These are phyloP conservation scores for Physcomitrellopsis africana DNA, from an alignment of 225 moss, liverwort and hornwort genomes.

Conservation along the genomic window DNA sequence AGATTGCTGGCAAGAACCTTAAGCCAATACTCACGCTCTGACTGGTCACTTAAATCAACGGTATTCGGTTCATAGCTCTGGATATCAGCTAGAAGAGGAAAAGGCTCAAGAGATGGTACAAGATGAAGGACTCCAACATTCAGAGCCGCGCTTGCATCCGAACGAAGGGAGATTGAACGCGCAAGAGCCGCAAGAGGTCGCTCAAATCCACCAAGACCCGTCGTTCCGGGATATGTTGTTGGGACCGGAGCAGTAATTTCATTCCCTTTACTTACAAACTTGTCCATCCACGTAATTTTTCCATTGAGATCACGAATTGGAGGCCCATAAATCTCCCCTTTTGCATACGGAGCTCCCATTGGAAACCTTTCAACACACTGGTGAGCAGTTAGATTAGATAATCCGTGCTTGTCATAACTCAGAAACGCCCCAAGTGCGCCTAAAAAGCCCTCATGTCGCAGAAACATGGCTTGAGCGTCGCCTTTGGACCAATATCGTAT, in stretches of 20 bases:
- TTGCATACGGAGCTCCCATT: conserved; percentile 92
- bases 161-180: conserved; percentile 63
- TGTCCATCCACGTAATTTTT: conserved; percentile 99
- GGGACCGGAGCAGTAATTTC: conserved; percentile 95
- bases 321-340: conserved; percentile 89
- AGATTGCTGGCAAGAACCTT: conserved; percentile 73
- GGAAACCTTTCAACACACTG: conserved; percentile 97
- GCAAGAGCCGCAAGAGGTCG: conserved; percentile 71
- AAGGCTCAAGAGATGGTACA: conserved; percentile 86
- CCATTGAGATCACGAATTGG: conserved; percentile 87
- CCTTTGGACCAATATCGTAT: conserved; percentile 98
- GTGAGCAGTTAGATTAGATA: conserved; percentile 75
- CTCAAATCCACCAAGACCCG: conserved; percentile 93
- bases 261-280: conserved; percentile 75
- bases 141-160: conserved; percentile 88
- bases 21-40: conserved; percentile 92
- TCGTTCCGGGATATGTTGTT: conserved; percentile 64
- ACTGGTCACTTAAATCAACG: conserved; percentile 75
- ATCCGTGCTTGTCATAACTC: conserved; percentile 95
- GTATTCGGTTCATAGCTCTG: conserved; percentile 90
- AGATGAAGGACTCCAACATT: conserved; percentile 98
- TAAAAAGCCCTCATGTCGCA: conserved; percentile 92
- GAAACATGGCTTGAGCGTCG: conserved; percentile 93
- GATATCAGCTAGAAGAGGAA: conserved; percentile 82
- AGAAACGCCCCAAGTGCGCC: conserved; percentile 94